Conservation (phyloP, 441 rosid species). For the Capsella rubella region DNA sequence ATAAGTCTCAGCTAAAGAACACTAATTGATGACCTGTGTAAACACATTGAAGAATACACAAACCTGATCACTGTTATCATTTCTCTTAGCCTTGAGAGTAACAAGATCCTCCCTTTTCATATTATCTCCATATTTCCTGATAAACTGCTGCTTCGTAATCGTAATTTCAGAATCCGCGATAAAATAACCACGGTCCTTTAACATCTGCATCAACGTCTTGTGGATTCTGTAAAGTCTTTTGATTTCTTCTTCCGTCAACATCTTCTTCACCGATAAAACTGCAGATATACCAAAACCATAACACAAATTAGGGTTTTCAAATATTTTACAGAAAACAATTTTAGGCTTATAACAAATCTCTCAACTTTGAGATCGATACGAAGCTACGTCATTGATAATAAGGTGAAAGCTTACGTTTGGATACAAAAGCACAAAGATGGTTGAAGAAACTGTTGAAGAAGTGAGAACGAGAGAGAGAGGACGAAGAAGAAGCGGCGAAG, state of each 20-base stretch:
- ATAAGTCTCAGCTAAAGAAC: neutral
- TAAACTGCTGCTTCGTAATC: constrained; percentile 60
- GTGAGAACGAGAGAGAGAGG: neutral
- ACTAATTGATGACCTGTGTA: neutral
- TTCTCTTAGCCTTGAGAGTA: constrained; percentile 61
- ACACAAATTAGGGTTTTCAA: constrained; percentile 23
- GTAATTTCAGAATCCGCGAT: constrained; percentile 68
- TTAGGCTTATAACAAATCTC: constrained; percentile 1
- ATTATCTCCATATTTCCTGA: constrained; percentile 70
- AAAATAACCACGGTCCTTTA: constrained; percentile 78
- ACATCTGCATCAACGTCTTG: constrained; percentile 82
- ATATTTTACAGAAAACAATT: neutral
- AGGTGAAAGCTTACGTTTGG: neutral
- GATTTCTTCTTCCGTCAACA: constrained; percentile 77
- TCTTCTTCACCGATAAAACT: constrained; percentile 36
- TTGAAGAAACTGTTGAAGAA: neutral
- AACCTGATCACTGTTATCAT: constrained; percentile 71
- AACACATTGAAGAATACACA: neutral
- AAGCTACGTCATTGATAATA: neutral
- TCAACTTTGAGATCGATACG: neutral
- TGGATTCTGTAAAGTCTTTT: constrained; percentile 67
- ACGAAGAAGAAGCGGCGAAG: constrained; percentile 29
- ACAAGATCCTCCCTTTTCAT: constrained; percentile 92
- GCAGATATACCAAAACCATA: neutral
- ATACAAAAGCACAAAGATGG: constrained; percentile 1